phyloP scores from a whole-genome alignment of 1,284 basidiomycete species.

The Schizopora paradoxa region DNA sequence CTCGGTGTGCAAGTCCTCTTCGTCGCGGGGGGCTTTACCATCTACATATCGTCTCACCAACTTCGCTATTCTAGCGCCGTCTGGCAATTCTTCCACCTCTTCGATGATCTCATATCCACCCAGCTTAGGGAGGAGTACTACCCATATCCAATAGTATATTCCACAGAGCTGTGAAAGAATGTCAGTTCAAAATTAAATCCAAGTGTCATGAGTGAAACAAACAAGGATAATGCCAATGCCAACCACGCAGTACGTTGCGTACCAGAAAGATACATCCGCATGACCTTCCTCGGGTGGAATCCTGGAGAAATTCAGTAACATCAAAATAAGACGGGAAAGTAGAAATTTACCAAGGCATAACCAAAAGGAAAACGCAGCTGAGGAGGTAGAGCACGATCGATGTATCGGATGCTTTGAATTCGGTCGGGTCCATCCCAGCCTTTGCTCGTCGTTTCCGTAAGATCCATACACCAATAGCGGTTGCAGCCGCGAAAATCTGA shows the following conservation, averaged over 20 bases:
- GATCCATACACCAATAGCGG: conserved; percentile 37
- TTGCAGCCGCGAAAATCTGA: conserved; percentile 37
- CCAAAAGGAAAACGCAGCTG: conserved; percentile 38
- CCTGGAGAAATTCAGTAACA: conserved; percentile 26
- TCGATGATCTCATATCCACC: conserved; percentile 31
- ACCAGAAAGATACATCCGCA: conserved; percentile 32
- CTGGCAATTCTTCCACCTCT: conserved; percentile 25
- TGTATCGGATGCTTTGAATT: conserved; percentile 37
- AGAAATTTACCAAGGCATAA: conserved; percentile 41
- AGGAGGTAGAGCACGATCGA: conserved; percentile 34
- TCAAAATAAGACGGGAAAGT: conserved; percentile 9
- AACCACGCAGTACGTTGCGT: conserved; percentile 30
- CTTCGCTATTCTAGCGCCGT: conserved; percentile 25
- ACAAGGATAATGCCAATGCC: conserved; percentile 25
- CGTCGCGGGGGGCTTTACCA: neutral
- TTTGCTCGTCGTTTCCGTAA: conserved; percentile 33
- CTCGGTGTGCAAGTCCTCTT: too few species aligned
- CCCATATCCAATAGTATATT: conserved; percentile 33
- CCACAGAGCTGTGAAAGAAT: conserved; percentile 22
- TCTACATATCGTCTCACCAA: conserved; percentile 24
- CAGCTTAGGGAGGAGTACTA: conserved; percentile 27
- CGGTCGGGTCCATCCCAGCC: conserved; percentile 31
- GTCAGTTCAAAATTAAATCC: neutral
- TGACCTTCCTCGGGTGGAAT: conserved; percentile 30
- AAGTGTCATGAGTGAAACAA: conserved; percentile 4